Conservation (phyloP, 805 yeast species). For the Teunomyces pallodes region DNA sequence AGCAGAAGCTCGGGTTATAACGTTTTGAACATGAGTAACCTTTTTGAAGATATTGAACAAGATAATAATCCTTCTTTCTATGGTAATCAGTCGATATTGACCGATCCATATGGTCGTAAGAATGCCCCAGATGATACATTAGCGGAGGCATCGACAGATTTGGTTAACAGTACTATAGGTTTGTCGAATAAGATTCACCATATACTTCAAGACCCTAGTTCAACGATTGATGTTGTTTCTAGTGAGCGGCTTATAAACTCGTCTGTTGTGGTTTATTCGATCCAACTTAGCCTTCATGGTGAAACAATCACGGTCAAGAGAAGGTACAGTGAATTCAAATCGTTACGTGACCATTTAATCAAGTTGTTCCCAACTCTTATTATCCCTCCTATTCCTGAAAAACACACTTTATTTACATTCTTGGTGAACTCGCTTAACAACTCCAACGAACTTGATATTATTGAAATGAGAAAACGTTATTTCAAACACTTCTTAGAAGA, state of each 20-base stretch:
- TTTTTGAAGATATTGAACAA: constrained; percentile 41
- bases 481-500: constrained; percentile 44
- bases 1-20: background rate
- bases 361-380: constrained; percentile 39
- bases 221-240: constrained; percentile 29
- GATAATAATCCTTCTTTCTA: constrained; percentile 46
- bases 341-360: constrained; percentile 36
- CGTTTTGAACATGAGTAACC: constrained; percentile 9
- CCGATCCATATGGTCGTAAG: constrained; percentile 24
- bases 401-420: constrained; percentile 45
- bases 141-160: constrained; percentile 10
- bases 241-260: constrained; percentile 37
- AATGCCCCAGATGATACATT: constrained; percentile 5
- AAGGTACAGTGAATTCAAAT: constrained; percentile 44
- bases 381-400: constrained; percentile 46
- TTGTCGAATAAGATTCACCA: constrained; percentile 30
- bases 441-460: constrained; percentile 33
- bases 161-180: constrained; percentile 28
- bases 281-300: constrained; percentile 21
- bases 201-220: constrained; percentile 24
- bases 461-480: constrained; percentile 49
- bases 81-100: constrained; percentile 28
- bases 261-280: constrained; percentile 37
- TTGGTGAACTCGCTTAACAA: constrained; percentile 39
- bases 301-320: constrained; percentile 35